These are phyloP conservation scores for Lachnum nothofagi DNA, from an alignment of 2,329 filamentous ascomycete species.

Conservation along the genomic window DNA sequence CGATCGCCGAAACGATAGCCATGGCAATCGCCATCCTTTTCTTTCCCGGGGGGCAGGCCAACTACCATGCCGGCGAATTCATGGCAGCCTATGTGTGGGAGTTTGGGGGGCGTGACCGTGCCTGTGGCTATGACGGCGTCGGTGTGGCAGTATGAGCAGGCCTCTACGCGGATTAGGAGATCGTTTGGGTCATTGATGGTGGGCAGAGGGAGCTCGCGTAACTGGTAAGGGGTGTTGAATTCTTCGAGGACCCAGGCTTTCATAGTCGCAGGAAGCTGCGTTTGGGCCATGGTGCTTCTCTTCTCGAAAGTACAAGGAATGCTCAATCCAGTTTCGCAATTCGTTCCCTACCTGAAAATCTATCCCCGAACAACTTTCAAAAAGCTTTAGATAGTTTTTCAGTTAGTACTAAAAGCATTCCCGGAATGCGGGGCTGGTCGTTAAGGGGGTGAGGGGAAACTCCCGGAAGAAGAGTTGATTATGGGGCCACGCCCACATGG, in stretches of 20 bases:
- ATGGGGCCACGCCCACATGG: no score
- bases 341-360: no score
- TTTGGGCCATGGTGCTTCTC: slow-evolving; percentile 3
- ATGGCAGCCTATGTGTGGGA: slow-evolving; percentile 42
- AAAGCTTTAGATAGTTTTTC: no score
- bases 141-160: slow-evolving; percentile 46
- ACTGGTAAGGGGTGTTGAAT: slow-evolving; percentile 39
- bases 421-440: no score
- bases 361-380: no score
- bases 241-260: slow-evolving; percentile 38
- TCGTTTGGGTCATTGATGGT: slow-evolving; percentile 32
- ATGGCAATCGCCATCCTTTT: slow-evolving; percentile 28
- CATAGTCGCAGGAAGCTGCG: slow-evolving; percentile 29
- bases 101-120: slow-evolving; percentile 24
- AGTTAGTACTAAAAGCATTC: no score
- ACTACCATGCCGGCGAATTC: slow-evolving; percentile 43
- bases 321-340: no score
- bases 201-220: slow-evolving; percentile 36
- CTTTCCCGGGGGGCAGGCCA: slow-evolving; percentile 30
- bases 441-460: no score
- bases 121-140: no score
- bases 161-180: slow-evolving; percentile 42
- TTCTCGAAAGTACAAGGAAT: no score
- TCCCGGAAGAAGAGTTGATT: no score
- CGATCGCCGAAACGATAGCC: no score